Base-by-base conservation (phyloP, 2,329 filamentous ascomycete genomes). In the Colletotrichum musae region DNA sequence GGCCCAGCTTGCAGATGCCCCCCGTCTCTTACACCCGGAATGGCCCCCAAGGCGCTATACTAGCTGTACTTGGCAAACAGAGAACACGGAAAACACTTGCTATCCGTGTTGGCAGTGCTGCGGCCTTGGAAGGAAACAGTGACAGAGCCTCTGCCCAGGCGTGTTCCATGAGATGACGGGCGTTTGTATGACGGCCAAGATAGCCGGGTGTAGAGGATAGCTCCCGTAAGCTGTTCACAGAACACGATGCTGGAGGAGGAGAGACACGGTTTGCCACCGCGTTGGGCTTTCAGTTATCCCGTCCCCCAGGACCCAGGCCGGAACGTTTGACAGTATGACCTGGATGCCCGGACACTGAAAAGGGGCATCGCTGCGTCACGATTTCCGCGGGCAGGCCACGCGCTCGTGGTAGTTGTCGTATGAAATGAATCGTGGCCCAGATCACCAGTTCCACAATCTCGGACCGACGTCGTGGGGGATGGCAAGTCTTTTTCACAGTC, bases 11-110 rank as follows among this genome's bases (percentile, higher is more conserved):
- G 41, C 26, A 72, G 60, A 59, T 58, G 48, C 71, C 58, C 77
- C 76, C 66, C 66, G 53, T 77, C 64, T 10, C 10, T 36, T 52
- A 24, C 78, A 26, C 6, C 41, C 54, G 16, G 47, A 24, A 41
- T 24, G n/a, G 41, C n/a, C 39, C 52, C 5, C n/a, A 28, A 12
- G 39, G 9, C 32, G 10, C 32, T 36, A 36, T 36, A 9, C 32
- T 36, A 36, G 32, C 21, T 36, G 47, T 58, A 7, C 5, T 16
- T 43, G 24, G 26, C 53, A 68, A 59, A 59, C 54, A 51, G 32
- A 16, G 24, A 18, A 12, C 26, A 53, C 58, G 7, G 36, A 15
- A 15, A 54, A 12, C 64, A 50, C 57, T 21, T 13, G 24, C n/a
- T 6, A 13, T 16, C 32, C 16, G 28, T 41, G 39, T 51, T 6